Percentiles rank a stretch among this genome's conserved stretches.
Evolutionary conservation across 805 yeast species (phyloP).

Genomic region (Starmerella vitae): DNA sequence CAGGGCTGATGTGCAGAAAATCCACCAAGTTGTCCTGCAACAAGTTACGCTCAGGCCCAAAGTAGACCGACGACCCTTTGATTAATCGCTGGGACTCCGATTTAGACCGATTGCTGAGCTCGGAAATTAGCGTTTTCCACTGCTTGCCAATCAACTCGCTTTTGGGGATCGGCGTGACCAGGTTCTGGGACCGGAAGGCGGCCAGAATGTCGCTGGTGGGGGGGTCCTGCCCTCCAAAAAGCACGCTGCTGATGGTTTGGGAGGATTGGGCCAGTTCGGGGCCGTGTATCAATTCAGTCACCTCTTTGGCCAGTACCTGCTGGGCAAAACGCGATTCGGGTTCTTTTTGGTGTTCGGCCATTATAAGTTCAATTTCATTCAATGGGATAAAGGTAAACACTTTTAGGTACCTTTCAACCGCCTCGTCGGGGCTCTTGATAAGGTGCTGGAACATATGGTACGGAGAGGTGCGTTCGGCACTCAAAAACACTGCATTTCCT

Average conservation of each 20-base stretch:
- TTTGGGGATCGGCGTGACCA: conserved; percentile 32
- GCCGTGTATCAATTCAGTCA: conserved; percentile 81
- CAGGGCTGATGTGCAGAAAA: conserved; percentile 37
- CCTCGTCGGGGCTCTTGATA: conserved; percentile 51
- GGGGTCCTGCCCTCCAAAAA: conserved; percentile 48
- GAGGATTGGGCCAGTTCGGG: conserved; percentile 58
- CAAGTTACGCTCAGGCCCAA: conserved; percentile 45
- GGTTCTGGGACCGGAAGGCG: conserved; percentile 47
- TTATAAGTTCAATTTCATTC: conserved; percentile 40
- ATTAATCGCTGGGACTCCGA: conserved; percentile 50
- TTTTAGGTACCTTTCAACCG: conserved; percentile 52
- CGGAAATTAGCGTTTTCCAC: conserved; percentile 41
- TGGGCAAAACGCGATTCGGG: conserved; percentile 67
- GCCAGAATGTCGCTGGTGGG: conserved; percentile 34
- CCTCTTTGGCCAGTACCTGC: conserved; percentile 62
- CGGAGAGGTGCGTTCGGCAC: conserved; percentile 57
- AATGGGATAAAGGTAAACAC: conserved; percentile 69
- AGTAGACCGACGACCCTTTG: conserved; percentile 57
- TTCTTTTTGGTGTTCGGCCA: conserved; percentile 39
- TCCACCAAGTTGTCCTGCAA: conserved; percentile 40
- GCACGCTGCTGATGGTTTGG: conserved; percentile 47
- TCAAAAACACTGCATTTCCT: conserved; percentile 89
- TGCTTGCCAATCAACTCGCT: conserved; percentile 30
- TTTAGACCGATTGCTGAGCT: conserved; percentile 30
- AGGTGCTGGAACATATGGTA: conserved; percentile 78